These are phyloP conservation scores for Aegilops tauschii DNA, from an alignment of 176 grass and related monocot genomes.

Conservation along the genomic window DNA sequence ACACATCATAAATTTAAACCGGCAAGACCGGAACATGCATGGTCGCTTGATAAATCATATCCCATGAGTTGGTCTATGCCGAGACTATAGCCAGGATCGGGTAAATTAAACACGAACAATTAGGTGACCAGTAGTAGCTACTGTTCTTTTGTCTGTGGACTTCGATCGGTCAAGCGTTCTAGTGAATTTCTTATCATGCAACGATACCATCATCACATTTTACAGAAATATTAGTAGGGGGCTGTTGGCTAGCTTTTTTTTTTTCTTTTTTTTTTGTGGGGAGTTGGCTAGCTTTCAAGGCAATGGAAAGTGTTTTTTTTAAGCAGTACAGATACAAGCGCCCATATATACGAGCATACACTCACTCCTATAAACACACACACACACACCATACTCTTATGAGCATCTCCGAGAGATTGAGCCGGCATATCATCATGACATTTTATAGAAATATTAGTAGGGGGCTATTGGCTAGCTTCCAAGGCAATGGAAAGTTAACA, in stretches of 20 bases:
- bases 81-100: neutral
- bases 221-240: too few relatives aligned
- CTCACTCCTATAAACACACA: too few relatives aligned
- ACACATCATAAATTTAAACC: neutral
- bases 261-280: too few relatives aligned
- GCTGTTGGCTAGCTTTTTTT: too few relatives aligned
- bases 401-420: too few relatives aligned
- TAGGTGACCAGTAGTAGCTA: neutral
- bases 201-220: too few relatives aligned
- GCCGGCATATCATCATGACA: neutral
- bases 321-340: too few relatives aligned
- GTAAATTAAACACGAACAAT: neutral
- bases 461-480: neutral
- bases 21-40: constrained; percentile 10
- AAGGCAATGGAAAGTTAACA: neutral
- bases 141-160: neutral
- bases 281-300: too few relatives aligned
- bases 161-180: neutral
- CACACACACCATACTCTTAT: too few relatives aligned
- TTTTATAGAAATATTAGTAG: neutral
- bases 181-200: neutral
- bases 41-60: constrained; percentile 15
- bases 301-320: too few relatives aligned
- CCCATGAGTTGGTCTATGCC: neutral
- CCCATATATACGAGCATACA: too few relatives aligned